Evolutionary conservation across 306 rosid species (phyloP).

Genomic region (Prunus campanulata): DNA sequence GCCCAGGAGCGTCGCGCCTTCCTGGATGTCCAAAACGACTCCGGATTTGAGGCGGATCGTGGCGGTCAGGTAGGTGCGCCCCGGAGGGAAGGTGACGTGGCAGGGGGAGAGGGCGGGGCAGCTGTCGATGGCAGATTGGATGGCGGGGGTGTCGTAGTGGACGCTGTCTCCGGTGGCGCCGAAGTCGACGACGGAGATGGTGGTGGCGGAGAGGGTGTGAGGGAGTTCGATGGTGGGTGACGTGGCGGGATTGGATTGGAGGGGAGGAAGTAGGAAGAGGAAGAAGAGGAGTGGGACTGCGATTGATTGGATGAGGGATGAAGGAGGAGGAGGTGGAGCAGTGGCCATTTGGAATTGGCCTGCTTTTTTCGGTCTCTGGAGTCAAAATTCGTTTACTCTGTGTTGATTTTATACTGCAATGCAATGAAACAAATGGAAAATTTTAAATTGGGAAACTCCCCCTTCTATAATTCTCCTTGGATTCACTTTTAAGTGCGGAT

Average conservation of each 20-base stretch:
- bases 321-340: background rate
- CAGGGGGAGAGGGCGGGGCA: conserved; percentile 51
- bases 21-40: conserved; percentile 52
- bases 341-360: background rate
- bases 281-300: conserved; percentile 1
- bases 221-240: conserved; percentile 1
- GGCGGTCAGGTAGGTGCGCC: conserved; percentile 73
- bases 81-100: conserved; percentile 64
- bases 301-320: background rate
- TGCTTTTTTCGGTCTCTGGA: no score
- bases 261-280: conserved; percentile 11
- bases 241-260: conserved; percentile 43
- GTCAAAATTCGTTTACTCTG: background rate
- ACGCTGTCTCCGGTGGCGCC: conserved; percentile 78
- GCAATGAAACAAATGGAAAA: no score
- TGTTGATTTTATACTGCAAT: no score
- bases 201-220: conserved; percentile 12
- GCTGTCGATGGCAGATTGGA: conserved; percentile 77
- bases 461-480: no score
- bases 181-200: conserved; percentile 58
- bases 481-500: no score
- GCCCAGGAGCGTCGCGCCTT: conserved; percentile 64
- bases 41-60: conserved; percentile 75
- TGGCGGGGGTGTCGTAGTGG: conserved; percentile 71
- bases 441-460: no score